These are phyloP conservation scores for Biscogniauxia sp. DNA, from an alignment of 2,329 filamentous ascomycete species.

Conservation along the genomic window DNA sequence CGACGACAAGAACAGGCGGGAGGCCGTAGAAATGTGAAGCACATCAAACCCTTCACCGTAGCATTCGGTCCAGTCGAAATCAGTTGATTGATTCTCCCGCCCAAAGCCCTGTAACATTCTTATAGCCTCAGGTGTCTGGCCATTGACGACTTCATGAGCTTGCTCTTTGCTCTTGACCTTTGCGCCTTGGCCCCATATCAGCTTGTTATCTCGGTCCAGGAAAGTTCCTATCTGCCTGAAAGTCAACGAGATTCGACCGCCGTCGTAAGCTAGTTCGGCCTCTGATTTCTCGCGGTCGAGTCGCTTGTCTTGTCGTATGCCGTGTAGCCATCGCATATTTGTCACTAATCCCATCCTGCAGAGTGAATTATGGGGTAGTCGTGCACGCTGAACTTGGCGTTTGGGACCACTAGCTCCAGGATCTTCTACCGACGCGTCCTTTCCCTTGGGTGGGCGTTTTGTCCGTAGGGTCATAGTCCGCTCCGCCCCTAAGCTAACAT, in stretches of 20 bases:
- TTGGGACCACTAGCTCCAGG: slow-evolving; percentile 29
- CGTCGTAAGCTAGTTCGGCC: slow-evolving; percentile 69
- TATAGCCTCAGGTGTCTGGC: slow-evolving; percentile 62
- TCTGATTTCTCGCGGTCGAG: slow-evolving; percentile 61
- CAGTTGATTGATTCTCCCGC: slow-evolving; percentile 71
- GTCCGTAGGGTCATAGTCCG: slow-evolving; percentile 86
- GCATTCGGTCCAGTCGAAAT: slow-evolving; percentile 70
- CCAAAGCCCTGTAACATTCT: slow-evolving; percentile 77
- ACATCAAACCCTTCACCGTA: slow-evolving; percentile 88
- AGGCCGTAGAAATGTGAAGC: slow-evolving; percentile 58
- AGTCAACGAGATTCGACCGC: slow-evolving; percentile 85
- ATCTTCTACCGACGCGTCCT: slow-evolving; percentile 18
- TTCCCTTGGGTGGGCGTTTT: slow-evolving; percentile 53
- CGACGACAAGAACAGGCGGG: slow-evolving; percentile 49
- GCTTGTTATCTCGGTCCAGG: slow-evolving; percentile 58
- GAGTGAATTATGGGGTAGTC: slow-evolving; percentile 84
- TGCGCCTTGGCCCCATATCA: slow-evolving; percentile 93
- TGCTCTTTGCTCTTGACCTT: slow-evolving; percentile 60
- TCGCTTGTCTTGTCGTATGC: slow-evolving; percentile 86
- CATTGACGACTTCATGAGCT: slow-evolving; percentile 67
- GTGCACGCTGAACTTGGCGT: slow-evolving; percentile 64
- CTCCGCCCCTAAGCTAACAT: slow-evolving; percentile 89
- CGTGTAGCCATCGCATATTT: slow-evolving; percentile 86
- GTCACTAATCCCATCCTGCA: slow-evolving; percentile 78
- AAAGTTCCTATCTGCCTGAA: slow-evolving; percentile 90